Evolutionary conservation across 164 flowering plant species (phyloP).

Genomic region (Annona cherimola): DNA sequence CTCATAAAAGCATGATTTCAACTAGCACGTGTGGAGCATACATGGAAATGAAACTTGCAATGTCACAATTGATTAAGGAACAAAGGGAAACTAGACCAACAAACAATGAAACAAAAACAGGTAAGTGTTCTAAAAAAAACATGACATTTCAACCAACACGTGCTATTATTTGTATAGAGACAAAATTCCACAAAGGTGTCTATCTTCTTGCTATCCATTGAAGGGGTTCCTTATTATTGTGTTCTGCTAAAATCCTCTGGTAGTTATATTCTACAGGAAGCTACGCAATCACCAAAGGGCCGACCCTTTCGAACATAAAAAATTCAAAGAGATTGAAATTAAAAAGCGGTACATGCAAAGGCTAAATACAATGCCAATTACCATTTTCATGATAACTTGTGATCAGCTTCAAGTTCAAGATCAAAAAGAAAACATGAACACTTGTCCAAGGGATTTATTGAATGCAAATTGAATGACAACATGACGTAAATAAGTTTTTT

Average conservation of each 20-base stretch:
- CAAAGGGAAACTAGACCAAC: not conserved
- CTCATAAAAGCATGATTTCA: conserved; percentile 35
- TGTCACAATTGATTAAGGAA: not conserved
- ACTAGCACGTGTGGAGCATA: conserved; percentile 88
- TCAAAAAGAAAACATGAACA: no score
- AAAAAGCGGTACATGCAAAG: not conserved
- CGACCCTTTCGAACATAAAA: not conserved
- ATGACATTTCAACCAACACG: not conserved
- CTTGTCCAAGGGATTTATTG: no score
- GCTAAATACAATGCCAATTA: not conserved
- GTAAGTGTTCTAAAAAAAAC: not conserved
- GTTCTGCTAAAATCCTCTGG: no score
- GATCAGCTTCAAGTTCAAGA: not conserved
- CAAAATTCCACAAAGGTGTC: not conserved
- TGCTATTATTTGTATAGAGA: not conserved
- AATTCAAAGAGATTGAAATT: not conserved
- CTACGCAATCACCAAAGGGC: no score
- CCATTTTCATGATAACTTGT: not conserved
- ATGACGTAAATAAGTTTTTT: no score
- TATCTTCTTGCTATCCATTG: no score
- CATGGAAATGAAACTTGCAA: conserved; percentile 96
- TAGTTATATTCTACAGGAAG: no score
- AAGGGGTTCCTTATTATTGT: no score
- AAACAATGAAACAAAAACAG: not conserved
- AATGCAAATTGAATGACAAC: not conserved